Conservation (phyloP, 345 rosid species). For the Microthlaspi erraticum region DNA sequence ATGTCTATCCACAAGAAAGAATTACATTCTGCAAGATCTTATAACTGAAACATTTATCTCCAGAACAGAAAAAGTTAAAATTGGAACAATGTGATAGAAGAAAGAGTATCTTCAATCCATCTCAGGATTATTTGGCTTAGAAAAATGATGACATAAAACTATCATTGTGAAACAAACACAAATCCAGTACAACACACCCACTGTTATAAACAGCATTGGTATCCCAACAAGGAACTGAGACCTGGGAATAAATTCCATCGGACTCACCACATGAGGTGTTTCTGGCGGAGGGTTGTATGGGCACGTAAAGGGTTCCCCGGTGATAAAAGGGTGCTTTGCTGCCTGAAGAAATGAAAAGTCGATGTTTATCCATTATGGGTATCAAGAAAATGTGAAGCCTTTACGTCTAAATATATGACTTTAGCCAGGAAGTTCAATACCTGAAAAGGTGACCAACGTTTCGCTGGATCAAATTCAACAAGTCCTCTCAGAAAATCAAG, state of each 20-base stretch:
- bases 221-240: slow-evolving; percentile 29
- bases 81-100: slow-evolving; percentile 1
- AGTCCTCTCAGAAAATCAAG: slow-evolving; percentile 98
- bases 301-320: slow-evolving; percentile 95
- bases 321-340: slow-evolving; percentile 95
- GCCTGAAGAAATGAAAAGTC: slow-evolving; percentile 63
- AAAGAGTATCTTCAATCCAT: slow-evolving; percentile 20
- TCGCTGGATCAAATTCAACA: slow-evolving; percentile 97
- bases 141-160: slow-evolving; percentile 16
- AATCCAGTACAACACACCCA: slow-evolving; percentile 20
- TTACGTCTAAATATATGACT: neutral
- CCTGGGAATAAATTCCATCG: slow-evolving; percentile 31
- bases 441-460: slow-evolving; percentile 99
- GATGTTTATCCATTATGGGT: slow-evolving; percentile 15
- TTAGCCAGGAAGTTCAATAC: slow-evolving; percentile 46
- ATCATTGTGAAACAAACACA: slow-evolving; percentile 3
- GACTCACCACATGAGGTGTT: slow-evolving; percentile 84
- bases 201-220: slow-evolving; percentile 8
- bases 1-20: slow-evolving; percentile 24
- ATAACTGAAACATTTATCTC: slow-evolving; percentile 1
- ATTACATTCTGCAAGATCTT: slow-evolving; percentile 13
- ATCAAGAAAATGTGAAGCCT: slow-evolving; percentile 26
- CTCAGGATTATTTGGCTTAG: slow-evolving; percentile 17
- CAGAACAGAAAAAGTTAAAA: slow-evolving; percentile 18
- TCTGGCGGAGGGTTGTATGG: slow-evolving; percentile 89